These are phyloP conservation scores for Ceratocystis albifundus DNA, from an alignment of 2,329 filamentous ascomycete genomes.

Conservation along the genomic window DNA sequence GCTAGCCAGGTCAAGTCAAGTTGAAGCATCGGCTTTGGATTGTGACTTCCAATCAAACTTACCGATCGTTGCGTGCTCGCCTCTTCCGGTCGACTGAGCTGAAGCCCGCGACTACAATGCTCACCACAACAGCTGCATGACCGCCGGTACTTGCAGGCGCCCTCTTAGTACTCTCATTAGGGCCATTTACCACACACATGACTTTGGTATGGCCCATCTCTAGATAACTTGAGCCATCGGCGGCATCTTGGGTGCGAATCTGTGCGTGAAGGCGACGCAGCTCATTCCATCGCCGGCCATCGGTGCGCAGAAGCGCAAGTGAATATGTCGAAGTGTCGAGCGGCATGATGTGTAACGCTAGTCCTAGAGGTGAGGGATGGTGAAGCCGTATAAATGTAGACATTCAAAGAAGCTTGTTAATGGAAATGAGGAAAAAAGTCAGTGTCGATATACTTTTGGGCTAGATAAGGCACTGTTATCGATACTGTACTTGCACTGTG, in stretches of 20 bases:
- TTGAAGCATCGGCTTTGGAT: no score
- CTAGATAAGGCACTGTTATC: background rate
- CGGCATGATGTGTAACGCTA: constrained; percentile 53
- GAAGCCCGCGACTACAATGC: constrained; percentile 78
- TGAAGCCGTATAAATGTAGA: background rate
- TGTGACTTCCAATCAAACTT: constrained; percentile 27
- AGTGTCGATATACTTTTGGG: background rate
- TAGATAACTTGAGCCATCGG: constrained; percentile 85
- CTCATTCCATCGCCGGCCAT: constrained; percentile 91
- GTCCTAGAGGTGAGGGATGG: background rate
- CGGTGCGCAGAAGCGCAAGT: constrained; percentile 70
- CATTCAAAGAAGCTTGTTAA: background rate
- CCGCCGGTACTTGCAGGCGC: constrained; percentile 20
- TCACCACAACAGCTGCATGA: constrained; percentile 59
- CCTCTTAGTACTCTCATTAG: constrained; percentile 46
- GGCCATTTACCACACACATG: constrained; percentile 82
- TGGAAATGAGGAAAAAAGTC: background rate
- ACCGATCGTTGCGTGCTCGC: constrained; percentile 68
- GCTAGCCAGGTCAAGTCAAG: no score
- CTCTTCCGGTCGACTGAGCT: constrained; percentile 75
- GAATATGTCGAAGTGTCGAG: constrained; percentile 89
- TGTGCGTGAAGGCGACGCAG: constrained; percentile 77
- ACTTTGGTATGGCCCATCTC: constrained; percentile 98
- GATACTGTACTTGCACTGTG: background rate
- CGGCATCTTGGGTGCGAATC: constrained; percentile 82